Base-by-base conservation (phyloP, 495 filamentous ascomycete species). In the Cetradonia linearis region DNA sequence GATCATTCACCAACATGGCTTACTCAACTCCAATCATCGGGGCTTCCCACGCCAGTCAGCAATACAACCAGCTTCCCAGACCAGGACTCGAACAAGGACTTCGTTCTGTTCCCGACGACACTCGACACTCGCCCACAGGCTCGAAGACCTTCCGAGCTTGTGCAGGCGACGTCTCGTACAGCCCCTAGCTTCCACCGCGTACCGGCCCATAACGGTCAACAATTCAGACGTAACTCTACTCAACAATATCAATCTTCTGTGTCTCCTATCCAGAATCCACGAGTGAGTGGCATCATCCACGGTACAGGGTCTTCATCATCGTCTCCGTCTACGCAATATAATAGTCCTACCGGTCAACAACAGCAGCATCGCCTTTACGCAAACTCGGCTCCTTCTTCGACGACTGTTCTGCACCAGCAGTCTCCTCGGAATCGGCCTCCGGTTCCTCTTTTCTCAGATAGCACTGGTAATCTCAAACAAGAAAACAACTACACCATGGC, bases 1-100 rank as follows among this genome's bases (percentile, higher is more conserved):
- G 66, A 68, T 68, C 52, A 57, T 40, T 46, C 34, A 54, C 61
- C 65, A 59, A 46, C 10, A 68, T 68, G 66, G 64, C 64, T 53
- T 68, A 48, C 66, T 54, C 62, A 66, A 66, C 64, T 64, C 64
- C 66, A 66, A 61, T 66, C 64, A 59, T 47, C 59, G 33, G 59
- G 64, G 66, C 64, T 62, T 40, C 64, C 62, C 59, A 61, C 59
- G 59, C 61, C 64, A 60, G 47, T 40, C 48, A 49, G 36, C 56
- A 66, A 55, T 40, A 48, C 52, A 44, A 54, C 37, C 36, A 18
- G 23, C 37, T 57, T 56, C 38, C 38, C 54, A 40, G 14, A 60
- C 59, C 56, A 36, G 25, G 66, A 65, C 54, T 48, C 55, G 60
- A 54, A 33, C 50, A 30, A 54, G 33, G 66, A 68, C 64, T 66